Evolutionary conservation across 2,329 filamentous ascomycete genomes (phyloP), one percentile per base, ranked within the genome.

Genomic region (Xylariaceae sp.): DNA sequence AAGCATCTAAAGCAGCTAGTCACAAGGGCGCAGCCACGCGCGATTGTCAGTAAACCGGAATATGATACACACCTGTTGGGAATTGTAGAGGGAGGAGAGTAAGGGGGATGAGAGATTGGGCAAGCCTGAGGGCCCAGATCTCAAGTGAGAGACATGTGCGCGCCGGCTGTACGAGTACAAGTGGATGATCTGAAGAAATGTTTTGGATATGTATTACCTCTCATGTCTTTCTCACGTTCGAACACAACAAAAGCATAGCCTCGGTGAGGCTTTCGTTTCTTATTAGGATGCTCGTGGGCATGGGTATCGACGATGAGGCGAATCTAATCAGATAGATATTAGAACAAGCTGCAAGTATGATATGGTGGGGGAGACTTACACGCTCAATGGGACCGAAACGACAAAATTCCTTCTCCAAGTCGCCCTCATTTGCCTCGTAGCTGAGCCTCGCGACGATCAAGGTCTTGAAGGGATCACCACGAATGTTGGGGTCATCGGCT

Each of bases 221-320:
- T 94, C 91, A 97, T 96, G 66, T 97, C 93, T 70, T 92, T 91
- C 71, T 97, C 93, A 67, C 88, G 85, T 70, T 97, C 92, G 65
- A 92, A 98, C 44, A 97, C 88, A 57, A 98, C 86, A 64, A 98
- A 98, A 50, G 89, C 93, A 68, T 98, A 98, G 51, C 93, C 93
- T 61, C 85, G 79, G 63, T 94, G 88, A 40, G 84, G 73, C 72
- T 90, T 90, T 64, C 85, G 85, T 64, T 88, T 84, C 70, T 91
- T 89, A 60, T 85, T 86, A 45, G 77, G 80, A 67, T 77, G 85
- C 62, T 79, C 79, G 56, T 77, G 70, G 50, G 82, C 77, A 57
- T 88, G 82, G 4, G 82, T 84, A 64, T 95, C 86, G 60, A 82
- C 82, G 56, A 96, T 81, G 58, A 95, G 88, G 52, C 92, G 88